phyloP scores from a whole-genome alignment of 208 protist genomes.

The Trypanosoma caninum region DNA sequence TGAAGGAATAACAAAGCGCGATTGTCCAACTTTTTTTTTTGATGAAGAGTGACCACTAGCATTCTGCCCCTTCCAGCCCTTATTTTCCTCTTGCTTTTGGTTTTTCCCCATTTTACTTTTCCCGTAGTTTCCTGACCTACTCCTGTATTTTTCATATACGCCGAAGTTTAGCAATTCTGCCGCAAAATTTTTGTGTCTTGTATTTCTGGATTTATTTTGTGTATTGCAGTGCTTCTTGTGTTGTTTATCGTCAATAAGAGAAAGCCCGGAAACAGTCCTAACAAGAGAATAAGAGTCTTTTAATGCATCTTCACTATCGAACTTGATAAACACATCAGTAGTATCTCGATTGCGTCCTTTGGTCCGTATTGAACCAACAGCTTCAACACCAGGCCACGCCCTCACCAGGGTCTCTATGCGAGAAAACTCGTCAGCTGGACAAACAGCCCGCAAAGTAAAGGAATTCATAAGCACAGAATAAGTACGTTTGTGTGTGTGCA shows the following conservation, averaged over 20 bases:
- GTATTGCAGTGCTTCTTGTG: slow-evolving; percentile 9
- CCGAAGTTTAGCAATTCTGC: slow-evolving; percentile 61
- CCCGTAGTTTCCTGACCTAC: background rate
- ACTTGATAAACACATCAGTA: slow-evolving; percentile 84
- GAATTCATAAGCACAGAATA: slow-evolving; percentile 15
- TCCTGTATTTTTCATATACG: slow-evolving; percentile 32
- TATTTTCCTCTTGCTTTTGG: slow-evolving; percentile 4
- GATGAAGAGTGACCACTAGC: background rate
- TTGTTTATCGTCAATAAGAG: background rate
- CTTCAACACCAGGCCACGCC: slow-evolving; percentile 71
- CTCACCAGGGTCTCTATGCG: slow-evolving; percentile 58
- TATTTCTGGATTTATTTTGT: slow-evolving; percentile 23
- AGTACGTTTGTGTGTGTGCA: background rate
- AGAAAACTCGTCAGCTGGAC: slow-evolving; percentile 60
- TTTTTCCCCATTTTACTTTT: slow-evolving; percentile 14
- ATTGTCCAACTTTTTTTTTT: slow-evolving; percentile 7
- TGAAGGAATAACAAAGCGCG: slow-evolving; percentile 30
- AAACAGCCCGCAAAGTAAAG: slow-evolving; percentile 26
- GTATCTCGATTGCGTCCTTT: slow-evolving; percentile 77
- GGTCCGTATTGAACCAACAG: slow-evolving; percentile 76
- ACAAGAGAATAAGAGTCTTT: slow-evolving; percentile 34
- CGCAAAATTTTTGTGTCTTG: slow-evolving; percentile 28
- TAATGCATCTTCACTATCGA: slow-evolving; percentile 37
- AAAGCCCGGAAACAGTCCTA: slow-evolving; percentile 40
- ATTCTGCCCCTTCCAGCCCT: background rate